A percentile compares a stretch with the other conserved stretches of the same genome.
These are phyloP conservation scores for Serendipita vermifera DNA, from an alignment of 768 basidiomycete genomes.

Conservation along the genomic window DNA sequence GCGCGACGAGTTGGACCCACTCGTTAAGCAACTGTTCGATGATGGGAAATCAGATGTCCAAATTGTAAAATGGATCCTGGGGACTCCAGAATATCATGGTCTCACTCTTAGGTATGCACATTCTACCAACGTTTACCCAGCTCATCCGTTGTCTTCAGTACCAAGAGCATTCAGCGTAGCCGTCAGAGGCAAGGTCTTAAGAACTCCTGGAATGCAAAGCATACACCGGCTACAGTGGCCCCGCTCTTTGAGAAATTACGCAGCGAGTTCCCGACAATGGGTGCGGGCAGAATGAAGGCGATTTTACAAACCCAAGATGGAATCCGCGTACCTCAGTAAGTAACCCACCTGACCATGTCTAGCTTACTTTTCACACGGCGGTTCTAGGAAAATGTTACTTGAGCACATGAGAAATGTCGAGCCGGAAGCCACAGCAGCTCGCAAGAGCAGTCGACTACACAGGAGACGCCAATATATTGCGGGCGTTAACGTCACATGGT, in stretches of 20 bases:
- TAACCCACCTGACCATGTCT: neutral
- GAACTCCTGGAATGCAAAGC: neutral
- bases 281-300: neutral
- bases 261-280: neutral
- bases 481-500: constrained; percentile 18
- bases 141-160: too few relatives aligned
- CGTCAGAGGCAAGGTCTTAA: neutral
- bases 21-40: too few relatives aligned
- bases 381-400: neutral
- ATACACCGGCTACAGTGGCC: neutral
- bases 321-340: neutral
- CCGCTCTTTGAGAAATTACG: neutral
- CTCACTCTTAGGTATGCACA: too few relatives aligned
- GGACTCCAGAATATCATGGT: too few relatives aligned
- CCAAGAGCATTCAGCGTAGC: neutral
- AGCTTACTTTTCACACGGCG: neutral
- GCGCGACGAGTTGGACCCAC: too few relatives aligned
- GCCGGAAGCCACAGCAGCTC: neutral
- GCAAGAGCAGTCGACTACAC: too few relatives aligned
- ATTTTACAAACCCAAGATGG: neutral
- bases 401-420: neutral
- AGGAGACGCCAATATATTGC: too few relatives aligned
- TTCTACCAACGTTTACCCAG: too few relatives aligned
- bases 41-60: too few relatives aligned
- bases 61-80: too few relatives aligned